Evolutionary conservation across 352 stramenopile species (phyloP).

Genomic region (Phytophthora megakarya): DNA sequence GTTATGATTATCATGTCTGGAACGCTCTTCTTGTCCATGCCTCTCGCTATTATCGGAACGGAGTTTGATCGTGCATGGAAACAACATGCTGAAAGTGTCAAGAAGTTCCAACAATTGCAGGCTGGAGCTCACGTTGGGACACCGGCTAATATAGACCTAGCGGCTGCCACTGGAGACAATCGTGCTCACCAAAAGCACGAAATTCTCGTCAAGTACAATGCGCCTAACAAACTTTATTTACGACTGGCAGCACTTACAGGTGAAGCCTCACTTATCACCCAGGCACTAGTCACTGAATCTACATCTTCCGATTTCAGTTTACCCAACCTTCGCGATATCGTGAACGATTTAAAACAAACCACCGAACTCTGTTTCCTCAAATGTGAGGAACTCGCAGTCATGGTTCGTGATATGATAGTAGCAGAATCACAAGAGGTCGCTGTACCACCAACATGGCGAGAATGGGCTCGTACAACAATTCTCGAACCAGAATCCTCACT

Average conservation of each 20-base stretch:
- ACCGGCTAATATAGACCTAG: conserved; percentile 32
- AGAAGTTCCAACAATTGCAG: conserved; percentile 55
- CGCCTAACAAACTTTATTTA: conserved; percentile 69
- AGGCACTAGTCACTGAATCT: conserved; percentile 53
- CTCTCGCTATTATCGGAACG: conserved; percentile 84
- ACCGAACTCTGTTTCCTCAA: conserved; percentile 53
- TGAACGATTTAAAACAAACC: conserved; percentile 58
- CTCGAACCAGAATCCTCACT: conserved; percentile 53
- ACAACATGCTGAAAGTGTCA: conserved; percentile 69
- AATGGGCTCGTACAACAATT: conserved; percentile 47
- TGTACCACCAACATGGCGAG: conserved; percentile 34
- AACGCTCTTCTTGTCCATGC: conserved; percentile 86
- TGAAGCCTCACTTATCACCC: conserved; percentile 70
- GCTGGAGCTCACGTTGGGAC: conserved; percentile 27
- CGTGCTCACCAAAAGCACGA: conserved; percentile 67
- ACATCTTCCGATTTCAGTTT: conserved; percentile 46
- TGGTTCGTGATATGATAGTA: conserved; percentile 73
- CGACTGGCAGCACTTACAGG: conserved; percentile 63
- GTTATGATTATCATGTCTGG: conserved; percentile 88
- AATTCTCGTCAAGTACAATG: conserved; percentile 82
- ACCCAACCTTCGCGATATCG: conserved; percentile 51
- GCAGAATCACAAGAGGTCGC: conserved; percentile 46
- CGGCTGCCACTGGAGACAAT: conserved; percentile 32
- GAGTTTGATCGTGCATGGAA: conserved; percentile 85
- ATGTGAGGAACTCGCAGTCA: conserved; percentile 56